Percentiles rank a stretch among this genome's conserved stretches.
phyloP scores from a whole-genome alignment of 495 filamentous ascomycete genomes.

The Daldinia decipiens region DNA sequence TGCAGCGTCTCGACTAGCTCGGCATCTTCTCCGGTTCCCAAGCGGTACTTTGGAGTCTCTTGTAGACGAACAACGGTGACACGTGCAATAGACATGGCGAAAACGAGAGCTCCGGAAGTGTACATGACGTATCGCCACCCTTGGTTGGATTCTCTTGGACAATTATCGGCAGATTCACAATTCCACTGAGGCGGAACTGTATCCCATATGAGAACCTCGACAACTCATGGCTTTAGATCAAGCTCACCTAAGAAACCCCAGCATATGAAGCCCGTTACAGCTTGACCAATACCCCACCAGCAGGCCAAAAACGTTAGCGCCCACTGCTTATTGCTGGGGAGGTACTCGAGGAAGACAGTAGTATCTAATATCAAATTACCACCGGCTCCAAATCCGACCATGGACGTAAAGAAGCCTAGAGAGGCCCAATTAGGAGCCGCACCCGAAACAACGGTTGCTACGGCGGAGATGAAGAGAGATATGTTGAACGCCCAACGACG shows the following conservation, averaged over 20 bases:
- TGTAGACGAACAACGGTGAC: constrained; percentile 72
- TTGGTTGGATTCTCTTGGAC: constrained; percentile 72
- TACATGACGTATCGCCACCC: constrained; percentile 85
- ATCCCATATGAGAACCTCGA: constrained; percentile 42
- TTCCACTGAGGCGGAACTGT: constrained; percentile 58
- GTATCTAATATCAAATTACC: constrained; percentile 78
- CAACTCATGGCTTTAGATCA: constrained; percentile 33
- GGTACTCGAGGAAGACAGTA: constrained; percentile 80
- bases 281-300: constrained; percentile 82
- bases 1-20: constrained; percentile 70
- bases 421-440: constrained; percentile 75
- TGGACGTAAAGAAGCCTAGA: constrained; percentile 70
- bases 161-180: constrained; percentile 67
- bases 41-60: constrained; percentile 79
- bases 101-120: constrained; percentile 71
- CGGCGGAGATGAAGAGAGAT: constrained; percentile 70
- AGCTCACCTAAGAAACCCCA: constrained; percentile 77
- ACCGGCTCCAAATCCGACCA: constrained; percentile 78
- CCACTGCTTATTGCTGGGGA: constrained; percentile 80
- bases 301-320: constrained; percentile 77
- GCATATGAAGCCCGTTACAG: constrained; percentile 75
- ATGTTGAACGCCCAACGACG: constrained; percentile 81
- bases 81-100: constrained; percentile 71
- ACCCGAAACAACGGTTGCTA: constrained; percentile 74
- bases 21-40: constrained; percentile 70